Conservation (phyloP, 139 green algal genomes). For the Chlorella ohadii region DNA sequence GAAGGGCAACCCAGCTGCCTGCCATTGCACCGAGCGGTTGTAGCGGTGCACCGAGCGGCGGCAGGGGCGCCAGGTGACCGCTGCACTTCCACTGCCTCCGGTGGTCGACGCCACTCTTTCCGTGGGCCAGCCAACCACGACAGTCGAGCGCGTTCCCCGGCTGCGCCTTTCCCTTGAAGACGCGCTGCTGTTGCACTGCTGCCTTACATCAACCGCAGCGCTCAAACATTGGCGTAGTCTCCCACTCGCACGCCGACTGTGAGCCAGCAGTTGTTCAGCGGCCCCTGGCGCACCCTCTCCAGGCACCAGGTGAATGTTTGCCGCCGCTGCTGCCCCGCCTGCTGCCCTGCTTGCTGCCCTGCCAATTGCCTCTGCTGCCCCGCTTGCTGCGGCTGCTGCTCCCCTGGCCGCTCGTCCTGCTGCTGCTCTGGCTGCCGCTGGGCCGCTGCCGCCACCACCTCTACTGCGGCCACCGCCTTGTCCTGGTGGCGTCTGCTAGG, state of each 20-base stretch:
- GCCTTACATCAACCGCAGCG: not conserved
- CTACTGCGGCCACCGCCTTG: slow-evolving; percentile 57
- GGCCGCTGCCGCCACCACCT: slow-evolving; percentile 34
- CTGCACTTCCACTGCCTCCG: too few species aligned
- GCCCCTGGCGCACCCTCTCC: not conserved
- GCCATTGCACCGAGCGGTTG: too few species aligned
- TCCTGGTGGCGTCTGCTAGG: slow-evolving; percentile 44
- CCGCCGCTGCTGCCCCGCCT: not conserved
- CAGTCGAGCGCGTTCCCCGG: too few species aligned
- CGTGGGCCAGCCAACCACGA: too few species aligned
- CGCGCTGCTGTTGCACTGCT: too few species aligned
- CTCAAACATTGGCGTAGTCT: slow-evolving; percentile 42
- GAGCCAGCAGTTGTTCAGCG: slow-evolving; percentile 55
- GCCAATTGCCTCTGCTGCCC: not conserved
- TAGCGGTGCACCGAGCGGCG: too few species aligned
- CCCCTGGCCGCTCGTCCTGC: not conserved
- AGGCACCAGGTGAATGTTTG: slow-evolving; percentile 4
- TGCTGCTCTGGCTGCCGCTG: too few species aligned
- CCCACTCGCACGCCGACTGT: slow-evolving; percentile 53
- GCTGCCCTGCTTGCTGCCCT: not conserved
- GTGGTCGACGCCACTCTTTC: too few species aligned
- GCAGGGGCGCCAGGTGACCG: too few species aligned
- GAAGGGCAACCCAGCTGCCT: too few species aligned
- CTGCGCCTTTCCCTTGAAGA: too few species aligned
- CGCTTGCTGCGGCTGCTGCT: not conserved